A percentile compares a stretch with the other conserved stretches of the same genome.
Evolutionary conservation across 2,329 filamentous ascomycete species (phyloP).

Genomic region (Alternaria sp.): DNA sequence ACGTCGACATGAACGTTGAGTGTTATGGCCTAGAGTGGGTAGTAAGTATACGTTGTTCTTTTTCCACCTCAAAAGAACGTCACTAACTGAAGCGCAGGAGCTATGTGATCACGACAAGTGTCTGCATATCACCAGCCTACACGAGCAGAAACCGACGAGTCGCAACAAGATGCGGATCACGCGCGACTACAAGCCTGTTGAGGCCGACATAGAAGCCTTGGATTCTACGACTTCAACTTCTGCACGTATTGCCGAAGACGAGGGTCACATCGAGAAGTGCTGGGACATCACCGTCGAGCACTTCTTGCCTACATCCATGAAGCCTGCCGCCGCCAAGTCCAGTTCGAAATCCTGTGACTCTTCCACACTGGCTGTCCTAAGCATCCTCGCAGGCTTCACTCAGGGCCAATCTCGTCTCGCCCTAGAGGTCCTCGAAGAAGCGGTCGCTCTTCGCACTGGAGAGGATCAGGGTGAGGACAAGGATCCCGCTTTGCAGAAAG

Average conservation of each 20-base stretch:
- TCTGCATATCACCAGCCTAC: conserved; percentile 11
- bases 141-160: conserved; percentile 1
- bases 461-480: conserved; percentile 2
- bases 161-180: conserved; percentile 19
- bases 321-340: background rate
- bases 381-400: conserved; percentile 5
- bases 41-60: background rate
- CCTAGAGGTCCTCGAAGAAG: conserved; percentile 4
- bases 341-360: background rate
- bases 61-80: accelerated
- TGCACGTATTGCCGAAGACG: background rate
- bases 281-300: conserved; percentile 6
- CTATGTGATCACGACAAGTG: conserved; percentile 17
- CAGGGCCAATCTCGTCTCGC: conserved; percentile 14
- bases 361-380: background rate
- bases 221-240: background rate
- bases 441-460: background rate
- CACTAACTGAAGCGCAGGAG: background rate
- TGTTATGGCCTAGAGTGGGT: conserved; percentile 8
- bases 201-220: background rate
- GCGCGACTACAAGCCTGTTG: conserved; percentile 1
- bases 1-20: conserved; percentile 6
- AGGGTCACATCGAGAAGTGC: conserved; percentile 1
- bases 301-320: conserved; percentile 3
- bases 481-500: background rate